Evolutionary conservation across 225 moss, liverwort and hornwort genomes (phyloP), one percentile per base, ranked within the genome.

Genomic region (Ulota crispa): DNA sequence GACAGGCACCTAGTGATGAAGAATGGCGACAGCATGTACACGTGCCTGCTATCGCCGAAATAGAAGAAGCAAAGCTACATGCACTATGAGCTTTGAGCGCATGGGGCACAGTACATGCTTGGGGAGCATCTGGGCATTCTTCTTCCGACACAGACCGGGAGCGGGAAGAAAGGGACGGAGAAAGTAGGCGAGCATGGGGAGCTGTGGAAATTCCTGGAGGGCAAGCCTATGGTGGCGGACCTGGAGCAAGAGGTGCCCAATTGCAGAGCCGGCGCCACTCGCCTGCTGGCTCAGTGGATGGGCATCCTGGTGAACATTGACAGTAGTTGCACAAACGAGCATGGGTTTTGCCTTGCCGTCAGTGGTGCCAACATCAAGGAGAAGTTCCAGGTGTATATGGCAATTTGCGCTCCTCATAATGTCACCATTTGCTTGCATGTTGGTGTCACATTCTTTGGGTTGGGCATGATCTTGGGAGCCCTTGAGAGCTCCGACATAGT

Each of bases 301-400:
- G 89, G 89, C 14, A 86, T 95, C 27, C 67, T 95, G 57, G 92
- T 92, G 53, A 95, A 95, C 65, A 88, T 95, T 3, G 90, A 93
- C 80, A 92, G 93, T 43, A 80, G 34, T 24, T 74, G 74, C 26
- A 84, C 75, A 2, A 66, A 85, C 34, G 83, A 83, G 26, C 71
- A 78, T 2, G 87, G 83, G 7, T 68, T 85, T 68, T 73, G 73
- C 75, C 56, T 93, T 36, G 93, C 89, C 54, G 78, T 86, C n/a
- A 90, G 93, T 30, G 78, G 77, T 28, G 83, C 88, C 4, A 91
- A 92, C 32, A 86, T 95, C 67, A 93, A 85, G 43, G 78, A 84
- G 19, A 85, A 89, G 36, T 93, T 93, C n/a, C 24, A 82, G 76
- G 92, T 81, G 14, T 14, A 27, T 14, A 60, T 13, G 26, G 60